Conservation (phyloP, 2,329 filamentous ascomycete species). For the Amauroascus verrucosus region DNA sequence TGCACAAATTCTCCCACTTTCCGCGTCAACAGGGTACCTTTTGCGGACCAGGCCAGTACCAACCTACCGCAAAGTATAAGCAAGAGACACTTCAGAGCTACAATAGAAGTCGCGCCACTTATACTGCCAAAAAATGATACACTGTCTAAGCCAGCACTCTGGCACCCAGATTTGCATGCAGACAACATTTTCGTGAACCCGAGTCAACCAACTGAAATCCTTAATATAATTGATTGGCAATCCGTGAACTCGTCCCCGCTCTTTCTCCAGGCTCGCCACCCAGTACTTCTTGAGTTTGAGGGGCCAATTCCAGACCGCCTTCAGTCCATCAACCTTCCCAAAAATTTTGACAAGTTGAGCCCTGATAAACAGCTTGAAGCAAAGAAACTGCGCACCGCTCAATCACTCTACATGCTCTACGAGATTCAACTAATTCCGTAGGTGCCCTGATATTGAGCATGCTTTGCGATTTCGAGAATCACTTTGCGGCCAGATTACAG, state of each 20-base stretch:
- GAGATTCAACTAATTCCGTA: too few relatives aligned
- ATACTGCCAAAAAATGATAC: too few relatives aligned
- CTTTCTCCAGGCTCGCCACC: slow-evolving; percentile 22
- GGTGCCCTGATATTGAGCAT: too few relatives aligned
- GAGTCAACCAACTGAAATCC: slow-evolving; percentile 18
- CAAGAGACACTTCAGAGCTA: too few relatives aligned
- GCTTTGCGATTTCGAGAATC: too few relatives aligned
- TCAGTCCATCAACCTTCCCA: too few relatives aligned
- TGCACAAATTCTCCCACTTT: background rate
- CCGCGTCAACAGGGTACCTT: slow-evolving; percentile 11
- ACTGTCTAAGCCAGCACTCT: slow-evolving; percentile 17
- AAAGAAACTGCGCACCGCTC: too few relatives aligned
- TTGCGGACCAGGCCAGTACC: slow-evolving; percentile 10
- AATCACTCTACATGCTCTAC: too few relatives aligned
- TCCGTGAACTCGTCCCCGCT: slow-evolving; percentile 23
- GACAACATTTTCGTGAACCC: slow-evolving; percentile 28
- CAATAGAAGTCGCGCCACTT: too few relatives aligned
- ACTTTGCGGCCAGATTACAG: too few relatives aligned
- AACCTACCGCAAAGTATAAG: slow-evolving; percentile 2
- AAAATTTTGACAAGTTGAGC: too few relatives aligned
- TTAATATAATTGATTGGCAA: slow-evolving; percentile 28
- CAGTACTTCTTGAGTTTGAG: slow-evolving; percentile 22
- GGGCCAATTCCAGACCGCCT: slow-evolving; percentile 19
- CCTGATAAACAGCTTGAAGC: too few relatives aligned
- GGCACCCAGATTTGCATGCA: slow-evolving; percentile 24